A percentile compares a stretch with the other conserved stretches of the same genome.
Conservation (phyloP, 345 rosid genomes). For the Fremontodendron californicum region DNA sequence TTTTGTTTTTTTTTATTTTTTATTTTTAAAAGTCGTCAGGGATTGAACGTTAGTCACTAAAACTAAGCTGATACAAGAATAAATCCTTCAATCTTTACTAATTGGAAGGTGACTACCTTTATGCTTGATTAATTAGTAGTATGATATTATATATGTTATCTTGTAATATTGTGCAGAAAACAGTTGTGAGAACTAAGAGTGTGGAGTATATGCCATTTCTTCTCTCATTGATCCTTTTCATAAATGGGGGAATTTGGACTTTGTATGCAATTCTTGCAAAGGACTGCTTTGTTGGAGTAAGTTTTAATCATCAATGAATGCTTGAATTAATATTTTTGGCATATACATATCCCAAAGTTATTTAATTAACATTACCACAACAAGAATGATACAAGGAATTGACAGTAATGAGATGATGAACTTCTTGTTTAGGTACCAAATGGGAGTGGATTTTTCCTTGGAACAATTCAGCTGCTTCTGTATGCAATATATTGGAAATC, state of each 20-base stretch:
- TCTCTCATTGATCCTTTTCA: conserved; percentile 6
- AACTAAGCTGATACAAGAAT: too few species aligned
- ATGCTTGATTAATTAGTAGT: too few species aligned
- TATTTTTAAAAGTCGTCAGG: too few species aligned
- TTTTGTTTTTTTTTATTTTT: too few species aligned
- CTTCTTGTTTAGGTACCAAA: not conserved
- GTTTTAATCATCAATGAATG: not conserved
- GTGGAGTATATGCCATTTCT: conserved; percentile 12
- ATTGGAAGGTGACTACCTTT: too few species aligned
- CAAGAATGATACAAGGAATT: too few species aligned
- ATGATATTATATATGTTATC: not conserved
- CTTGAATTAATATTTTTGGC: too few species aligned
- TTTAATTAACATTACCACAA: too few species aligned
- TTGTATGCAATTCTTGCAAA: not conserved
- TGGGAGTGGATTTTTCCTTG: not conserved
- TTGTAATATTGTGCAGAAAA: not conserved
- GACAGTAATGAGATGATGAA: not conserved
- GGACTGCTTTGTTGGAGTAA: conserved; percentile 1
- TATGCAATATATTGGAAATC: not conserved
- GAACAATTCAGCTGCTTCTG: not conserved
- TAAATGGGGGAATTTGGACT: conserved; percentile 14
- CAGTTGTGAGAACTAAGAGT: conserved; percentile 9
- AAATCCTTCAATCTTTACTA: too few species aligned
- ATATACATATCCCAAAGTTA: too few species aligned
- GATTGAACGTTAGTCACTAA: too few species aligned